Base-by-base conservation (phyloP, 768 basidiomycete species). In the Boletellus ananas region DNA sequence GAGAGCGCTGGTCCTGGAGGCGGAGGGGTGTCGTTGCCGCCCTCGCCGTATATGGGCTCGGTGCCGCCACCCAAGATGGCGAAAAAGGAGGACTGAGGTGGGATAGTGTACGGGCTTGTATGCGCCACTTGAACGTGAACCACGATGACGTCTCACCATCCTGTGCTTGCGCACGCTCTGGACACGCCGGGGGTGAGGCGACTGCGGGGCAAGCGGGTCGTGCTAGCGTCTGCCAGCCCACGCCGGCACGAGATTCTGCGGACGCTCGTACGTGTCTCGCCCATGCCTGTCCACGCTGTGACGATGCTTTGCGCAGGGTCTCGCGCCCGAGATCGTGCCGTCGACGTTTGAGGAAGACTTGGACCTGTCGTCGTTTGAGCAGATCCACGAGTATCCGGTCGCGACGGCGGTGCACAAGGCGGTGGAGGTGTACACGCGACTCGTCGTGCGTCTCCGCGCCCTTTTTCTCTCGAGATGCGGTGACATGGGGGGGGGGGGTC, bases 161-260 rank as follows among this genome's bases (percentile, higher is more conserved):
- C 63, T 16, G 74, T 90, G 43, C 79, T 87, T 9, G 67, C 82
- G 1, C 75, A 83, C 60, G 88, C 88, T 1, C 75, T 91, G 12
- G 67, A 74, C 34, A 74, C 80, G 1, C 84, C 84, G 11, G 74
- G 74, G 0, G 72, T 84, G 38, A 73, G 84, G 58, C 89, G 85
- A 63, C 77, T 96, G 1, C 63, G 74, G 34, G 83, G 80, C 18
- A 94, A 92, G 63, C 77, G 89, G 3, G 79, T 97, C 41, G 71
- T 96, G 3, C 75, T 97, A 1, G 94, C 94, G 1, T 95, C 93
- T 5, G 84, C 81, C 49, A 94, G 90, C 58, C 90, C 92, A 1
- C 77, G 94, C 57, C 75, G 94, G 60, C 83, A 79, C 61, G 91
- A 93, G 47, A 91, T 95, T 51, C 78, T 97, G 18, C 77, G 74